Evolutionary conservation across 805 yeast species (phyloP).

Genomic region (Soucietia sequanensis): DNA sequence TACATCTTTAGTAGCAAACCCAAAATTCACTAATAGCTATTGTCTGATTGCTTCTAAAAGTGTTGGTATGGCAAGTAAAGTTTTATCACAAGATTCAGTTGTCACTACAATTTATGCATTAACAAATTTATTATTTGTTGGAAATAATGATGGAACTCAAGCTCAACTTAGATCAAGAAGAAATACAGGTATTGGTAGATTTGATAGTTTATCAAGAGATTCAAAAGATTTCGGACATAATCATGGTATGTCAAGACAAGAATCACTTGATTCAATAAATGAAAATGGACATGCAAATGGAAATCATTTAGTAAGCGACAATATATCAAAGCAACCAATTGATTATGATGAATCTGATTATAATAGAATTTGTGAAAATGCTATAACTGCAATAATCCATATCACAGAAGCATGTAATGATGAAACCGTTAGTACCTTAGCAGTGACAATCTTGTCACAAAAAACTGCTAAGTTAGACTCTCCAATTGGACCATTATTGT

Average conservation of each 20-base stretch:
- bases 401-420: constrained; percentile 68
- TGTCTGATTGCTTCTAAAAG: constrained; percentile 54
- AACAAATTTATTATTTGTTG: constrained; percentile 66
- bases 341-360: constrained; percentile 32
- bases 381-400: constrained; percentile 64
- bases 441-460: constrained; percentile 80
- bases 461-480: constrained; percentile 54
- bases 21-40: constrained; percentile 44
- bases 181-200: constrained; percentile 27
- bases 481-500: constrained; percentile 52
- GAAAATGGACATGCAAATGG: constrained; percentile 3
- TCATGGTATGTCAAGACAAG: constrained; percentile 8
- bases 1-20: constrained; percentile 56
- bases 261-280: constrained; percentile 9
- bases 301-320: constrained; percentile 1
- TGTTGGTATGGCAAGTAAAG: constrained; percentile 65
- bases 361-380: constrained; percentile 54
- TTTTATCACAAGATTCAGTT: constrained; percentile 75
- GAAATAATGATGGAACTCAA: constrained; percentile 35
- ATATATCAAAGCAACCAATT: constrained; percentile 3
- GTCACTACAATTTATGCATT: constrained; percentile 83
- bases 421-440: constrained; percentile 69
- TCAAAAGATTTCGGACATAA: constrained; percentile 5
- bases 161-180: constrained; percentile 25
- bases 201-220: constrained; percentile 14